A percentile compares a stretch with the other conserved stretches of the same genome.
phyloP scores from a whole-genome alignment of 2,329 filamentous ascomycete genomes.

The Meredithiella fracta region DNA sequence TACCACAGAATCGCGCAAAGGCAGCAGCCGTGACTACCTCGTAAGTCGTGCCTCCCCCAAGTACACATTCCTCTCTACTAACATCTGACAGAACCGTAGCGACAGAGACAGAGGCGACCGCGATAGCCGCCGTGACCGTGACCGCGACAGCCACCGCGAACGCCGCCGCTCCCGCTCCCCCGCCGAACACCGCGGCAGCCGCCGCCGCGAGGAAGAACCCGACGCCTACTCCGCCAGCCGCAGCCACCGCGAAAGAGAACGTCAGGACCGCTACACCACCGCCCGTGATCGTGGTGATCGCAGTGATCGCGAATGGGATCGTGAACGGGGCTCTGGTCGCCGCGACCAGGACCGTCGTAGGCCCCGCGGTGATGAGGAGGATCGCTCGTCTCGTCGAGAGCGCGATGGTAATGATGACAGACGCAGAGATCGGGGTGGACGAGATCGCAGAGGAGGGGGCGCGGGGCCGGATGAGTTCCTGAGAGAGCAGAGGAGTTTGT shows the following conservation, averaged over 20 bases:
- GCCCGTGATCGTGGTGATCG: constrained; percentile 32
- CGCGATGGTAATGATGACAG: constrained; percentile 33
- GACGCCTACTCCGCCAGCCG: constrained; percentile 88
- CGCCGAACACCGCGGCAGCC: constrained; percentile 42
- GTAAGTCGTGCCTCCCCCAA: constrained; percentile 23
- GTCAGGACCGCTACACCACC: constrained; percentile 69
- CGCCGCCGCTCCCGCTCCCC: constrained; percentile 78
- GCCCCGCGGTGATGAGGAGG: constrained; percentile 42
- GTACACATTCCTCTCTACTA: neutral
- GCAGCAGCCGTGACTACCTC: constrained; percentile 33
- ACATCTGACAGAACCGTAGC: constrained; percentile 4
- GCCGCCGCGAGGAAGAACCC: constrained; percentile 59
- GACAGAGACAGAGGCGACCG: constrained; percentile 21
- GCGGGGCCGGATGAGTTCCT: constrained; percentile 24
- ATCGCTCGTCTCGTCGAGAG: constrained; percentile 40
- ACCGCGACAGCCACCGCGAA: constrained; percentile 32
- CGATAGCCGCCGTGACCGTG: constrained; percentile 23
- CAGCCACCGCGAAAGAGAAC: constrained; percentile 80
- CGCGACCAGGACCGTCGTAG: constrained; percentile 29
- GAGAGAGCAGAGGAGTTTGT: constrained; percentile 48
- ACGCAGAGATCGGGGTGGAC: constrained; percentile 23
- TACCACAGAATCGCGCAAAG: constrained; percentile 32
- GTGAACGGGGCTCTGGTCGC: constrained; percentile 40
- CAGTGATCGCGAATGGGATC: constrained; percentile 62
- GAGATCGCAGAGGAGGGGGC: constrained; percentile 24